Percentiles rank a stretch among this genome's conserved stretches.
Conservation (phyloP, 805 yeast species). For the Blastobotrys chiropterorum region DNA sequence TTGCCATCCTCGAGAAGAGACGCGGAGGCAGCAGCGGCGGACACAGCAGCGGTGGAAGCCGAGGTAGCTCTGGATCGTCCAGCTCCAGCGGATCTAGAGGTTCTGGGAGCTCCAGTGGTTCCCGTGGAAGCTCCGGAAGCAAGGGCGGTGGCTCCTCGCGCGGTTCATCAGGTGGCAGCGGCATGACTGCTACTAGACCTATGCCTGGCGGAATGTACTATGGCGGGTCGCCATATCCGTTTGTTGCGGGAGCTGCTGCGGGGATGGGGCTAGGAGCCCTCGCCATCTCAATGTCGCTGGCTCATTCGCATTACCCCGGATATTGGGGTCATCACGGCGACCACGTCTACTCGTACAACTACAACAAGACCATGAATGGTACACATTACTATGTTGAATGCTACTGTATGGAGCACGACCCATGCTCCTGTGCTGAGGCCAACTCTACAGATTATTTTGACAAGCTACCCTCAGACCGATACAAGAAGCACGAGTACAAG, state of each 20-base stretch:
- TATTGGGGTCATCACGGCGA: constrained; percentile 7
- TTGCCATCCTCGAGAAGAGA: neutral
- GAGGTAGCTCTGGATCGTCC: constrained; percentile 7
- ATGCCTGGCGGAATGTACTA: constrained; percentile 8
- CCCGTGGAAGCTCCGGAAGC: constrained; percentile 8
- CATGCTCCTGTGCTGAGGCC: constrained; percentile 4
- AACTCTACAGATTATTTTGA: constrained; percentile 10
- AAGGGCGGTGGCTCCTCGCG: constrained; percentile 5
- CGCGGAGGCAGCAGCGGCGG: neutral
- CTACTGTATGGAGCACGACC: constrained; percentile 13
- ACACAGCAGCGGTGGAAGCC: neutral
- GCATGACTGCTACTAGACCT: neutral
- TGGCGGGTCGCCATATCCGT: constrained; percentile 13
- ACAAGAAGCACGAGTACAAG: constrained; percentile 6
- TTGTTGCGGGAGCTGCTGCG: constrained; percentile 7
- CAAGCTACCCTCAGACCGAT: constrained; percentile 10
- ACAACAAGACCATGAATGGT: constrained; percentile 18
- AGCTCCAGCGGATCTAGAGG: constrained; percentile 7
- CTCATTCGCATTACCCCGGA: constrained; percentile 4
- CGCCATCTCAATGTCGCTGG: neutral
- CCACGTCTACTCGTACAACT: constrained; percentile 14
- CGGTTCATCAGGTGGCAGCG: constrained; percentile 2
- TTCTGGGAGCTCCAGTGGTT: constrained; percentile 3
- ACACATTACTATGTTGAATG: constrained; percentile 18
- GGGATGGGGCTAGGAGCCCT: constrained; percentile 6